Conservation (phyloP, 192 early-diverging fungal species). For the Martensiomyces pterosporus region DNA sequence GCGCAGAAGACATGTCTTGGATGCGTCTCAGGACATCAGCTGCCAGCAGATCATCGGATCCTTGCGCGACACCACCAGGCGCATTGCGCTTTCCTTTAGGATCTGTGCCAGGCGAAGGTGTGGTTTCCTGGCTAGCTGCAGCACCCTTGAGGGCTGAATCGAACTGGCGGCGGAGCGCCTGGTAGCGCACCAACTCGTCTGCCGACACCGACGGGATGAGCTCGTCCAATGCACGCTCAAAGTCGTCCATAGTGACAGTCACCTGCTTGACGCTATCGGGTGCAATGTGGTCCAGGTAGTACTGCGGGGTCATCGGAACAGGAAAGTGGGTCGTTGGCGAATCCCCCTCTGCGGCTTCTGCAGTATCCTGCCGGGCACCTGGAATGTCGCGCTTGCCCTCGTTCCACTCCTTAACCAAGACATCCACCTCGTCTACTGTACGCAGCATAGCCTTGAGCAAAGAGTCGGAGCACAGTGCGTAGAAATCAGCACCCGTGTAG, state of each 20-base stretch:
- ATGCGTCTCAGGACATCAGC: neutral
- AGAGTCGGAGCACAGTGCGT: constrained; percentile 96
- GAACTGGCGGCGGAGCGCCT: constrained; percentile 76
- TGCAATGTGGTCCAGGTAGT: constrained; percentile 85
- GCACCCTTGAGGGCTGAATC: constrained; percentile 50
- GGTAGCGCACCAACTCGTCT: constrained; percentile 84
- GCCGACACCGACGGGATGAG: constrained; percentile 85
- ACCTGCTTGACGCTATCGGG: constrained; percentile 68
- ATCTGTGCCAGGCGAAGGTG: too few relatives aligned
- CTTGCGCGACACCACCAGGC: too few relatives aligned
- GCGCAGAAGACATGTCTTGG: too few relatives aligned
- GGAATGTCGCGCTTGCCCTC: constrained; percentile 3
- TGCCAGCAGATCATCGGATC: too few relatives aligned
- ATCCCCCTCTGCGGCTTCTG: neutral
- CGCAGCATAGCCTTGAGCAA: constrained; percentile 95
- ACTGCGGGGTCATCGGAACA: constrained; percentile 74
- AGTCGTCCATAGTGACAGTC: constrained; percentile 77
- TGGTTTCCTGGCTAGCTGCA: too few relatives aligned
- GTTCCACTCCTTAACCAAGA: constrained; percentile 47
- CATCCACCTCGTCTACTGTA: constrained; percentile 69
- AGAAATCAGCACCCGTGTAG: constrained; percentile 97
- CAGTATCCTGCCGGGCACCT: too few relatives aligned
- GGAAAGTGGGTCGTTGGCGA: constrained; percentile 31
- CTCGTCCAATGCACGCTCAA: constrained; percentile 75
- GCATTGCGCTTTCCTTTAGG: too few relatives aligned